Conservation (phyloP, 805 yeast species). For the Candida orba region DNA sequence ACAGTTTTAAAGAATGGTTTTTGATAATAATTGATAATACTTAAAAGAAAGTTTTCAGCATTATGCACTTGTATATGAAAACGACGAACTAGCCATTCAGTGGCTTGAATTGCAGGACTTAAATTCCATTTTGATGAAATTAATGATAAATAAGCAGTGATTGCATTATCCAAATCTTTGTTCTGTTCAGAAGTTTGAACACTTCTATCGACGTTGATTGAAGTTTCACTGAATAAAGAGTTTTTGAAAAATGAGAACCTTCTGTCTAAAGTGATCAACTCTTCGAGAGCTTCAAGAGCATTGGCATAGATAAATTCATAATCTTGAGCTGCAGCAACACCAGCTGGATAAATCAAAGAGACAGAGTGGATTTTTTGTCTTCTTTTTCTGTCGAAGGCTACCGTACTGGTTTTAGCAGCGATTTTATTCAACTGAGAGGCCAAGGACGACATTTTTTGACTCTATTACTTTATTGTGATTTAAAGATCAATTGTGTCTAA, state of each 20-base stretch:
- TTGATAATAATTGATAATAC: conserved; percentile 76
- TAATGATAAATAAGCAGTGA: conserved; percentile 65
- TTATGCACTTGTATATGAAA: conserved; percentile 79
- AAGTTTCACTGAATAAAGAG: conserved; percentile 77
- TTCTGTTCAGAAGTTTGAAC: conserved; percentile 76
- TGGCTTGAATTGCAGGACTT: conserved; percentile 69
- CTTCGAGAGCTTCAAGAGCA: conserved; percentile 70
- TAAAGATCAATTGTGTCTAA: not conserved
- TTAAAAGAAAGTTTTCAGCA: conserved; percentile 61
- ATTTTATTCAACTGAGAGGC: conserved; percentile 77
- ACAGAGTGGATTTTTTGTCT: conserved; percentile 84
- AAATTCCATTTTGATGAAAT: conserved; percentile 71
- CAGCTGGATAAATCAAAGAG: conserved; percentile 79
- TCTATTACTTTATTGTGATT: not conserved
- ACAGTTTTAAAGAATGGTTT: conserved; percentile 69
- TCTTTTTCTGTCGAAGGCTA: conserved; percentile 78
- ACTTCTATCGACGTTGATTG: conserved; percentile 72
- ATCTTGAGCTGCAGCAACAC: conserved; percentile 91
- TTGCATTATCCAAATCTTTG: conserved; percentile 64
- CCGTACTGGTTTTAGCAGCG: conserved; percentile 54
- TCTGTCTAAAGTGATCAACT: conserved; percentile 63
- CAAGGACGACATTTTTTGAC: conserved; percentile 46
- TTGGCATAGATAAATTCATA: conserved; percentile 70
- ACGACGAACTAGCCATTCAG: conserved; percentile 94
- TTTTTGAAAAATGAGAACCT: conserved; percentile 63